Base-by-base conservation (phyloP, 148 eudicot genomes). In the Cornus suecica region DNA sequence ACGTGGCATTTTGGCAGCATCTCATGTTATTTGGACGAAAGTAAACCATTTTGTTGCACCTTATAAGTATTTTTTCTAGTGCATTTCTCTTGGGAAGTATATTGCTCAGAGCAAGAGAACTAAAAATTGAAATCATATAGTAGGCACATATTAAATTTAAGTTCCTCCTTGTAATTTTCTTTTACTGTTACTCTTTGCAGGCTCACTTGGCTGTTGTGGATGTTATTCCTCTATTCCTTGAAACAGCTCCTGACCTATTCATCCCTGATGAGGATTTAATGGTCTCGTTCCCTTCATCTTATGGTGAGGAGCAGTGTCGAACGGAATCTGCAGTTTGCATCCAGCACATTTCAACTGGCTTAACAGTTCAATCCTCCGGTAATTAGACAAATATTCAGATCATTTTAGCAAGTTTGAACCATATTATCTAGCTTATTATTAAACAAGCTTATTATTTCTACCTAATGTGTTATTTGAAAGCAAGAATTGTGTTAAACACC, bases 321-420 rank as follows among this genome's bases (percentile, higher is more conserved):
- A 77, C 30, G 65, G 80, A 69, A 66, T 74, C 83, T 25, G 60
- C 71, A 37, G 87, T 91, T 66, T 77, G 71, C 66, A 80, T 90
- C 73, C 79, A 86, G 75, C 98, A 94, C 78, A 65, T 83, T 83
- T 92, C 96, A 54, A 89, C 97, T 64, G 98, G 97, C 80, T 81
- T 94, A 72, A 70, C 72, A 69, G 88, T 88, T 63, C 90, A 87
- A 74, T 94, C 95, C 63, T 88, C 90, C 29, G 97, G 98, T 90
- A 80, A 83, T 52, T 42, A 54, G 20, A 64, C 42, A 51, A 60
- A 22, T n/a, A 58, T 61, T 41, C 26, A 20, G 48, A 62, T 28
- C 48, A 4, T 37, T 37, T 37, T 37, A 3, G 42, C 62, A 45
- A 66, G 11, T 27, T 74, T 42, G 69, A 65, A 28, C 22, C 28